phyloP scores from a whole-genome alignment of 805 yeast species.

The Jamesozyma spencerorum region DNA sequence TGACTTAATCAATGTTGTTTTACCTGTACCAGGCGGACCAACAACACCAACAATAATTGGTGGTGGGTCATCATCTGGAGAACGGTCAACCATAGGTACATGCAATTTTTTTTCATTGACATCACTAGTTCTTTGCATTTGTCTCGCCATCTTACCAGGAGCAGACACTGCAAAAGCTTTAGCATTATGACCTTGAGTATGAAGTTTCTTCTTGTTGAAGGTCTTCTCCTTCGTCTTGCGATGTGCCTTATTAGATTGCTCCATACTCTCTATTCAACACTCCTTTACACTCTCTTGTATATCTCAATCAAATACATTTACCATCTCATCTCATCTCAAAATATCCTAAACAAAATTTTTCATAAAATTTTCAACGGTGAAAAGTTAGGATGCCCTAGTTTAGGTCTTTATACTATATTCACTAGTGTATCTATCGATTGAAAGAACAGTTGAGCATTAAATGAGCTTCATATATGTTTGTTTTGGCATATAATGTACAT shows the following conservation, averaged over 20 bases:
- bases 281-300: too few relatives aligned
- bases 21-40: slow-evolving; percentile 99
- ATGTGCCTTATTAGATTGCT: slow-evolving; percentile 76
- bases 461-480: too few relatives aligned
- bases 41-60: slow-evolving; percentile 94
- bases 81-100: slow-evolving; percentile 95
- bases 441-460: too few relatives aligned
- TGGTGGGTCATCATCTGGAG: slow-evolving; percentile 96
- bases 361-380: background rate
- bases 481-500: too few relatives aligned
- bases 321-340: slow-evolving; percentile 2
- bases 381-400: background rate
- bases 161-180: slow-evolving; percentile 76
- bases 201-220: slow-evolving; percentile 78
- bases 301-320: background rate
- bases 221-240: slow-evolving; percentile 48
- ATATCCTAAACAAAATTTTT: background rate
- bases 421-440: too few relatives aligned
- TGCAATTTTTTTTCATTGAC: slow-evolving; percentile 73
- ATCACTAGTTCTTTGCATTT: slow-evolving; percentile 80
- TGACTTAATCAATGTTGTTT: slow-evolving; percentile 84
- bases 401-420: background rate
- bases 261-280: too few relatives aligned
- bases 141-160: slow-evolving; percentile 78
- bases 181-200: slow-evolving; percentile 76